Base-by-base conservation (phyloP, 2,329 filamentous ascomycete species). In the Colletotrichum chrysophilum region DNA sequence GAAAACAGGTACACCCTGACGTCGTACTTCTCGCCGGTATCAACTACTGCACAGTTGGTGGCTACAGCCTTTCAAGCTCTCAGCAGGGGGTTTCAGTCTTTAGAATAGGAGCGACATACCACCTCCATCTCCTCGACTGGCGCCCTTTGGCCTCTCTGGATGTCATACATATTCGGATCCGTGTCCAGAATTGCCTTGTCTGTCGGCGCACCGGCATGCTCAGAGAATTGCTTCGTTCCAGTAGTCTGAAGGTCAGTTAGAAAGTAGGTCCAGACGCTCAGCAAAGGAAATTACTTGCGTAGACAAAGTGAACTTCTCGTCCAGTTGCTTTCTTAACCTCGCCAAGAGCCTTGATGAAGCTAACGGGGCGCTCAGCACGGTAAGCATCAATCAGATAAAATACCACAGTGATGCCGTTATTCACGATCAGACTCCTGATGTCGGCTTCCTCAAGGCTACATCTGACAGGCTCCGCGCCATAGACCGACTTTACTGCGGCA, bases 211-310 rank as follows among this genome's bases (percentile, higher is more conserved):
- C 38, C 38, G 18, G 38, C 38, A 43, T 43, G 38, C 38, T 43
- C 38, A 43, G 38, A 43, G 1, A 43, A 43, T 0, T 43, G 38
- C 1, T 43, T 43, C 18, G 38, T 43, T 0, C 38, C 38, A 0
- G 38, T 43, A 0, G 38, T 43, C 38, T 43, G 18, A 43, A n/a
- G 9, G 0, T 18, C 18, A 43, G 38, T 43, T 1, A 43, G 38
- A 43, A 5, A 2, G 2, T 9, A n/a, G 0, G 2, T 43, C 1
- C 9, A 43, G 9, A 43, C n/a, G 0, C 18, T 3, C 4, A 18
- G 18, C 8, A n/a, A 43, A 43, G 1, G 1, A 43, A n/a, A 43
- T 3, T n/a, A 43, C 38, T 43, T 43, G 0, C 38, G 38, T 43
- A 43, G 38, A 43, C 38, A 43, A 43, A 43, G 38, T 43, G 38